Evolutionary conservation across 345 rosid species (phyloP), one percentile per base, ranked within the genome.

Genomic region (Boechera retrofracta): DNA sequence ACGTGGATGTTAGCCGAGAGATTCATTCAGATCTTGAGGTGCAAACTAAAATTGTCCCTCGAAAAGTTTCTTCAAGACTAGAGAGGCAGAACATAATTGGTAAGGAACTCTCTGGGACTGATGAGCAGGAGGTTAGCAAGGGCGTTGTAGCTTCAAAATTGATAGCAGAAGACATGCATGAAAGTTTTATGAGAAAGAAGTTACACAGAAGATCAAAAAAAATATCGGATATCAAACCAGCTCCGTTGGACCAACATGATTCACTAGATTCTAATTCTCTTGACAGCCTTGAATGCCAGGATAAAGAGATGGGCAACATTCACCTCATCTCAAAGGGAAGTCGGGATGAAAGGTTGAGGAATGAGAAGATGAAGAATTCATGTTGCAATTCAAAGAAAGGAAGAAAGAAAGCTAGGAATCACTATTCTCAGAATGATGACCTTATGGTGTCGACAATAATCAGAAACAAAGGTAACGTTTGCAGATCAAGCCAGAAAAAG

Each of bases 201-300:
- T 77, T 79, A 42, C 86, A 80, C 57, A 88, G 86, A 82, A 90
- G 88, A 82, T 89, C 91, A 28, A 91, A 79, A 80, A 90, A 85
- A 68, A 81, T 85, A 80, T 88, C 98, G 31, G 86, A 84, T 81
- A 82, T 86, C 64, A 83, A 80, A 86, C 80, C 78, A 63, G 33
- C 81, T 44, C 31, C 73, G 2, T 77, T 75, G 41, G 61, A 80
- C 61, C 83, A 86, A 75, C 82, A 64, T 75, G 77, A 75, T 52
- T 48, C 73, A 67, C 52, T 79, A 54, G 77, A 71, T 69, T 49
- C 45, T 65, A 45, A 48, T 51, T 72, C 71, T 60, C 79, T 35
- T 21, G 61, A 41, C 53, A 74, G 64, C 75, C 77, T 72, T 52
- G 82, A 71, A 36, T 67, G 59, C 69, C 85, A 53, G 66, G 77